phyloP scores from a whole-genome alignment of 2,329 filamentous ascomycete species.

The Pseudogymnoascus sp. region DNA sequence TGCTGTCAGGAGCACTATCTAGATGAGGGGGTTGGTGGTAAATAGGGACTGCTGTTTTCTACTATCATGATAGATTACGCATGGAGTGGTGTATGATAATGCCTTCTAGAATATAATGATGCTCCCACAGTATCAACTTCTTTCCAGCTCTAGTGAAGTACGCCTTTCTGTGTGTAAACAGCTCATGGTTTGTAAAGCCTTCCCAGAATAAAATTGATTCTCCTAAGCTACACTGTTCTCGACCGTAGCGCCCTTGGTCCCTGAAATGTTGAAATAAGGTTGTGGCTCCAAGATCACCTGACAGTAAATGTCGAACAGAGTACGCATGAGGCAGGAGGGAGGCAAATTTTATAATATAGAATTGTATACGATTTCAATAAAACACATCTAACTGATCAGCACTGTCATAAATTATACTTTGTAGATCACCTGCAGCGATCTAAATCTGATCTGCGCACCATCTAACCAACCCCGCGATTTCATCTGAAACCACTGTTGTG shows the following conservation, averaged over 20 bases:
- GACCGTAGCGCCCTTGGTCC: not conserved
- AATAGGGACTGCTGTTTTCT: slow-evolving; percentile 7
- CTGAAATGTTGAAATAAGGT: not conserved
- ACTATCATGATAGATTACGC: not conserved
- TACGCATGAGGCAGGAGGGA: not conserved
- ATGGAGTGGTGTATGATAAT: slow-evolving; percentile 2
- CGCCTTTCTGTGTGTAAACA: not conserved
- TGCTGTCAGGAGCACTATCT: not conserved
- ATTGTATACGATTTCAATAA: not conserved
- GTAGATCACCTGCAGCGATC: not conserved
- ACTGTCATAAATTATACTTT: not conserved
- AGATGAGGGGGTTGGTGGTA: not conserved
- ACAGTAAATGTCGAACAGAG: not conserved
- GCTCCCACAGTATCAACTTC: not conserved
- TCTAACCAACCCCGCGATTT: slow-evolving; percentile 24
- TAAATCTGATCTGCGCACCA: slow-evolving; percentile 13
- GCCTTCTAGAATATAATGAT: slow-evolving; percentile 1
- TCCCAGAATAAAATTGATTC: no score
- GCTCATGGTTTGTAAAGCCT: not conserved
- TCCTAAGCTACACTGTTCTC: no score
- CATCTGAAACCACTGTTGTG: slow-evolving; percentile 24
- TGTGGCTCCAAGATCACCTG: not conserved
- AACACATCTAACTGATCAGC: not conserved
- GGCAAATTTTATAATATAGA: not conserved
- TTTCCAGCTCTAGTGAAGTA: not conserved